Base-by-base conservation (phyloP, 2,329 filamentous ascomycete genomes). In the Diplodia scrobiculata region DNA sequence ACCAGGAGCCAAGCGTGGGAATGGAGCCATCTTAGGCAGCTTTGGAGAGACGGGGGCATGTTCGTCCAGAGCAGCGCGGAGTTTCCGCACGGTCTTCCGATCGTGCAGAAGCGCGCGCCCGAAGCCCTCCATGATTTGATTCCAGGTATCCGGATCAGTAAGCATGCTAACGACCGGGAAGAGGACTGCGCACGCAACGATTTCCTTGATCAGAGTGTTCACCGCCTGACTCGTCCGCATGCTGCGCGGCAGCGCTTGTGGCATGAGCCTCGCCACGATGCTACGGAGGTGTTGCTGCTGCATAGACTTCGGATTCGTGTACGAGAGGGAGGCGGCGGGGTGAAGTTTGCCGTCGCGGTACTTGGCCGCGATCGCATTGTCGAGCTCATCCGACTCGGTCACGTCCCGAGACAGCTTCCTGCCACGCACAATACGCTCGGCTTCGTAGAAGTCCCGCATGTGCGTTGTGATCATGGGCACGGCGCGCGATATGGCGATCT, bases 71-170 rank as follows among this genome's bases (percentile, higher is more conserved):
- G 94, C 95, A 47, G 92, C 94, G 65, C 95, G 88, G 64, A 99
- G 85, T 76, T 92, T 96, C 66, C 91, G 89, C 47, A 99, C 94
- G 0, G 93, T 97, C 69, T 96, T 98, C 45, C 96, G 87, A 76
- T 99, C 96, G 77, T 98, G 95, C 50, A 99, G 83, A 81, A 96
- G 89, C 29, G 90, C 89, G 59, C 91, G 88, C 19, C 92, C 90
- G 77, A 90, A 92, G 66, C 89, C 93, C 77, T 98, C 94, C 84
- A 98, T 92, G 67, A 97, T 79, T 76, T 97, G 93, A 73, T 99
- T 98, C 94, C 94, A 99, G 9, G 90, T 96, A 79, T 99, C 96
- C 1, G 96, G 93, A 71, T 99, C 94, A 5, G 91, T 87, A 19
- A 99, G 81, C 68, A 92, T 82, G 72, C 89, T 87, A 74, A 97